Evolutionary conservation across 1,139 yeast genomes (phyloP).

Genomic region (Candida sp.): DNA sequence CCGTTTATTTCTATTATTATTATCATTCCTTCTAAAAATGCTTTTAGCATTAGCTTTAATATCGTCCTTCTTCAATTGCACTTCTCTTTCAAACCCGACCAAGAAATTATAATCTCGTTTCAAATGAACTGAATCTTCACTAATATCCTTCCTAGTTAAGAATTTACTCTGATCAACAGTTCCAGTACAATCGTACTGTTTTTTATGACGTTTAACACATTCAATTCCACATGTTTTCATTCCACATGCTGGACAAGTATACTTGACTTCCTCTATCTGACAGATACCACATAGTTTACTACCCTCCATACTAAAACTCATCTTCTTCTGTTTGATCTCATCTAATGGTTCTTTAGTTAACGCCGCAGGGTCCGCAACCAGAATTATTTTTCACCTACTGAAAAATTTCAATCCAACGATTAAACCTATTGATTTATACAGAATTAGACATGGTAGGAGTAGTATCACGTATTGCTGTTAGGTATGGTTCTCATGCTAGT

Average conservation of each 20-base stretch:
- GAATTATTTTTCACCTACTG: conserved; percentile 1
- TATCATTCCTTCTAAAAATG: conserved; percentile 29
- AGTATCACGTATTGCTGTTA: conserved; percentile 3
- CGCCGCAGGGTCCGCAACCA: not conserved
- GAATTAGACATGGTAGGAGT: not conserved
- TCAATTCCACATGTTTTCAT: conserved; percentile 63
- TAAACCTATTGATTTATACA: not conserved
- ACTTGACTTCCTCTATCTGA: conserved; percentile 44
- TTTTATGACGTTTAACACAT: conserved; percentile 74
- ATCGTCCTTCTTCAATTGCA: conserved; percentile 52
- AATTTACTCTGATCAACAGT: conserved; percentile 58
- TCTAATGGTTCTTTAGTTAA: too few species aligned
- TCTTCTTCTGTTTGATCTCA: too few species aligned
- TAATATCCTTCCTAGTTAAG: conserved; percentile 42
- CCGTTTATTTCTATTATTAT: conserved; percentile 21
- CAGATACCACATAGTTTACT: conserved; percentile 47
- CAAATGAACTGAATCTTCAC: conserved; percentile 35
- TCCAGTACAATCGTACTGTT: conserved; percentile 64
- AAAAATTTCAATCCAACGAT: not conserved
- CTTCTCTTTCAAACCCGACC: conserved; percentile 53
- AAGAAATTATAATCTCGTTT: conserved; percentile 86
- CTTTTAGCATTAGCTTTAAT: conserved; percentile 32
- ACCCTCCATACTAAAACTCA: conserved; percentile 4
- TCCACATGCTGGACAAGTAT: conserved; percentile 84
- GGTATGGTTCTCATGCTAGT: conserved; percentile 7